These are phyloP conservation scores for Colletotrichum karsti DNA, from an alignment of 2,329 filamentous ascomycete species.

Conservation along the genomic window DNA sequence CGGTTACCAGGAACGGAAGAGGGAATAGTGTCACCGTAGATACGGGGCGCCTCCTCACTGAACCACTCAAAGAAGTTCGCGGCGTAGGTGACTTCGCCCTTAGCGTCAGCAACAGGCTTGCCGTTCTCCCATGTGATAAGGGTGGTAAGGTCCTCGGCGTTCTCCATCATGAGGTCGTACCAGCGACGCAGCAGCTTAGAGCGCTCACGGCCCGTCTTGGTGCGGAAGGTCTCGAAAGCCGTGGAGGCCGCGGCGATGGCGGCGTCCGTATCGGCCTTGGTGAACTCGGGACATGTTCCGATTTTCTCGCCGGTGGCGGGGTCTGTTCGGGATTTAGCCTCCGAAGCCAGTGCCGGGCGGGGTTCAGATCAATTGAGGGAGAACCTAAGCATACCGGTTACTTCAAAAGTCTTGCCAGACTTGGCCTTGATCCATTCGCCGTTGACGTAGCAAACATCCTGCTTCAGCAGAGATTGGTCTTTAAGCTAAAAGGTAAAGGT, in stretches of 20 bases:
- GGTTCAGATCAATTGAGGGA: not conserved
- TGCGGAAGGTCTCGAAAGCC: slow-evolving; percentile 77
- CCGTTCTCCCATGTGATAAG: slow-evolving; percentile 93
- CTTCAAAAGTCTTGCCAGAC: slow-evolving; percentile 92
- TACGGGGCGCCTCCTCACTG: slow-evolving; percentile 77
- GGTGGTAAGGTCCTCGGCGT: slow-evolving; percentile 81
- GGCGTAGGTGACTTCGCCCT: slow-evolving; percentile 76
- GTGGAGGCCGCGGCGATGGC: slow-evolving; percentile 86
- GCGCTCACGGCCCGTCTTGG: slow-evolving; percentile 77
- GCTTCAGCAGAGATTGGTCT: slow-evolving; percentile 84
- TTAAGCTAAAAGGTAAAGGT: slow-evolving; percentile 63
- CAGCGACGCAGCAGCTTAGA: slow-evolving; percentile 79
- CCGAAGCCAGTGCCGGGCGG: not conserved
- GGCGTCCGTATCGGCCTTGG: slow-evolving; percentile 76
- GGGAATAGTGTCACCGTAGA: slow-evolving; percentile 80
- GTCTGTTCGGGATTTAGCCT: slow-evolving; percentile 57
- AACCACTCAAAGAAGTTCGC: slow-evolving; percentile 85
- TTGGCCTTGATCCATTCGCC: slow-evolving; percentile 89
- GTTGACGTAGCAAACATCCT: slow-evolving; percentile 84
- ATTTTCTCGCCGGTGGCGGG: slow-evolving; percentile 85
- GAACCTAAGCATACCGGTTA: slow-evolving; percentile 63
- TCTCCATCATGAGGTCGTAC: slow-evolving; percentile 83
- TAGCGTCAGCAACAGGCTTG: slow-evolving; percentile 81
- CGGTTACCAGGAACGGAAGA: slow-evolving; percentile 76
- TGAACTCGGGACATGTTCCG: slow-evolving; percentile 86